phyloP scores from a whole-genome alignment of 2,329 filamentous ascomycete species.

The Aquanectria penicillioides region DNA sequence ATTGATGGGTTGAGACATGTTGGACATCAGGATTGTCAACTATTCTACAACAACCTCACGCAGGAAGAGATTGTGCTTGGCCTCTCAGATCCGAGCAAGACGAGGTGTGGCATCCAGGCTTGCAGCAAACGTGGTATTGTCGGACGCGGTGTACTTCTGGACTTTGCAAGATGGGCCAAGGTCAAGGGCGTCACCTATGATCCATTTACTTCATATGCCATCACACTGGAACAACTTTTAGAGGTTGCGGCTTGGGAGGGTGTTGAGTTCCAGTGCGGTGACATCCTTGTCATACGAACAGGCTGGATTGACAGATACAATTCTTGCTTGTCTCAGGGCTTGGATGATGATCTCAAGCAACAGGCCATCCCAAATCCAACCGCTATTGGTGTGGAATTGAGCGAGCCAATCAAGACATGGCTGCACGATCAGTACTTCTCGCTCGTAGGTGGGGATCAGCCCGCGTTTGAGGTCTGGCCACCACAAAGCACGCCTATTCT shows the following conservation, averaged over 20 bases:
- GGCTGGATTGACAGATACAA: conserved; percentile 60
- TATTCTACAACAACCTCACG: background rate
- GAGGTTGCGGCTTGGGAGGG: conserved; percentile 55
- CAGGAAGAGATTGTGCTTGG: background rate
- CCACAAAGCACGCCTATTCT: conserved; percentile 24
- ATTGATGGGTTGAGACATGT: conserved; percentile 3
- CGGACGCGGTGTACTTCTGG: conserved; percentile 61
- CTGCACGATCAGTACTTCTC: conserved; percentile 66
- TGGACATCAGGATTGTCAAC: background rate
- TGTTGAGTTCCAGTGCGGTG: conserved; percentile 57
- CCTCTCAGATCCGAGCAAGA: no score
- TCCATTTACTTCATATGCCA: conserved; percentile 52
- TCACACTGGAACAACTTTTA: conserved; percentile 55
- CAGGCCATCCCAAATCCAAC: conserved; percentile 45
- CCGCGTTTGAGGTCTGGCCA: conserved; percentile 62
- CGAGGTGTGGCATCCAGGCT: background rate
- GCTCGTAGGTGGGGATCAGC: conserved; percentile 66
- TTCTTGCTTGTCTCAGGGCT: conserved; percentile 31
- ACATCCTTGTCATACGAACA: conserved; percentile 66
- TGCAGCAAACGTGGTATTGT: conserved; percentile 50
- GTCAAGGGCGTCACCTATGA: conserved; percentile 48
- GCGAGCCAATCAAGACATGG: conserved; percentile 61
- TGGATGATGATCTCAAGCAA: conserved; percentile 48
- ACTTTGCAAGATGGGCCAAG: conserved; percentile 60
- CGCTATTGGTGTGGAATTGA: conserved; percentile 57